Evolutionary conservation across 2,329 filamentous ascomycete genomes (phyloP).

Genomic region (Colletotrichum sp.): DNA sequence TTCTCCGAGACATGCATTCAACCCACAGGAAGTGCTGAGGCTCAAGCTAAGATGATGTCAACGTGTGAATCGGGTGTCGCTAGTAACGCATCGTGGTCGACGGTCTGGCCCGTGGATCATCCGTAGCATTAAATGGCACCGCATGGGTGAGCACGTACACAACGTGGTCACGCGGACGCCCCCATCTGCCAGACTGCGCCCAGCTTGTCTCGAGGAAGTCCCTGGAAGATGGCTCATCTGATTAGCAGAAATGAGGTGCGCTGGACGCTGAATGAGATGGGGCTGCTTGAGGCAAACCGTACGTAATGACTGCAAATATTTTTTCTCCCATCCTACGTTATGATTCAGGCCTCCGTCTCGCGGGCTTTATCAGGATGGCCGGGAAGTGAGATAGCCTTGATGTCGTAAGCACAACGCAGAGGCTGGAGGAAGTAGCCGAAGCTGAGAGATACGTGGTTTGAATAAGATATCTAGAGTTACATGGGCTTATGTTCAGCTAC

Average conservation of each 20-base stretch:
- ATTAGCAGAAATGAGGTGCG: neutral
- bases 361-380: neutral
- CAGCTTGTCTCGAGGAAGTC: neutral
- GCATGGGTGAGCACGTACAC: neutral
- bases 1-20: neutral
- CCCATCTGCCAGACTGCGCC: slow-evolving; percentile 9
- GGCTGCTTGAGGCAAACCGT: neutral
- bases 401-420: slow-evolving; percentile 5
- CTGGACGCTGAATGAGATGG: neutral
- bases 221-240: neutral
- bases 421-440: neutral
- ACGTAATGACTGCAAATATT: neutral
- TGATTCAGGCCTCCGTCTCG: neutral
- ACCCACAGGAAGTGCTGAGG: neutral
- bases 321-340: neutral
- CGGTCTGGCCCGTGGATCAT: slow-evolving; percentile 17
- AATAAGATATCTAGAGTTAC: neutral
- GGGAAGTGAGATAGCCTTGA: neutral
- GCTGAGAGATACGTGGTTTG: neutral
- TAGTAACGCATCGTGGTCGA: neutral
- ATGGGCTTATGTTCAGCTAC: neutral
- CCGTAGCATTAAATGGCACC: slow-evolving; percentile 2
- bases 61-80: neutral
- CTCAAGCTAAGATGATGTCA: slow-evolving; percentile 12
- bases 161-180: slow-evolving; percentile 3